Base-by-base conservation (phyloP, 805 yeast species). In the Teunomyces barrocoloradensis region DNA sequence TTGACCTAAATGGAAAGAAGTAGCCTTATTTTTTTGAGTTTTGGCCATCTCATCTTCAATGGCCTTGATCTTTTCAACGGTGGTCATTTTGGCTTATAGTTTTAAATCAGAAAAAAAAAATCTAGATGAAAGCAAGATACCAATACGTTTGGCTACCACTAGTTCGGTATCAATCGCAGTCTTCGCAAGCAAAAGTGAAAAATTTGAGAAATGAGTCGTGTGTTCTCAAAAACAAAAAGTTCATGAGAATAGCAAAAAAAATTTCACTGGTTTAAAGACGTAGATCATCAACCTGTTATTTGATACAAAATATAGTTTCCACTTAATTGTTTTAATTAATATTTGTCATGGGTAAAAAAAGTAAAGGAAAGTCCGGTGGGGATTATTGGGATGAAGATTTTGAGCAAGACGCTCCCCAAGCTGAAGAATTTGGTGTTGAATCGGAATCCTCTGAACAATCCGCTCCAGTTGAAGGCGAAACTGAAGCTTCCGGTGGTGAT, bases 1-100 rank as follows among this genome's bases (percentile, higher is more conserved):
- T 73, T 90, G 96, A 63, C 99, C 99, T 78, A 94, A 74, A 77
- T 94, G 99, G 74, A 87, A 92, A 55, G 94, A 89, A 3, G 99
- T 94, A 64, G 95, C 96, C 82, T 94, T 94, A 74, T 94, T 94
- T 74, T 92, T 94, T 66, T 94, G 99, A 61, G 99, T 94, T 61
- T 79, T 79, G 73, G 97, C 91, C 99, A 92, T 92, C 78, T 92
- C 99, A 71, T 87, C 94, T 71, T 92, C 97, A 75, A 91, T 87
- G 73, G 85, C 84, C 73, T 87, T 84, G 63, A 87, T 86, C 65
- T 86, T 79, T 55, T 74, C 78, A 27, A 73, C 79, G 5, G 79
- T 73, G 13, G 79, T 74, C 75, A 72, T 71, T 28, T 43, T 57
- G 53, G 7, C 32, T 27, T 12, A n/a, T 23, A 20, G 12, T 18